Percentiles rank a stretch among this genome's conserved stretches.
These are phyloP conservation scores for Fusarium odoratissimum DNA, from an alignment of 2,329 filamentous ascomycete species.

Conservation along the genomic window DNA sequence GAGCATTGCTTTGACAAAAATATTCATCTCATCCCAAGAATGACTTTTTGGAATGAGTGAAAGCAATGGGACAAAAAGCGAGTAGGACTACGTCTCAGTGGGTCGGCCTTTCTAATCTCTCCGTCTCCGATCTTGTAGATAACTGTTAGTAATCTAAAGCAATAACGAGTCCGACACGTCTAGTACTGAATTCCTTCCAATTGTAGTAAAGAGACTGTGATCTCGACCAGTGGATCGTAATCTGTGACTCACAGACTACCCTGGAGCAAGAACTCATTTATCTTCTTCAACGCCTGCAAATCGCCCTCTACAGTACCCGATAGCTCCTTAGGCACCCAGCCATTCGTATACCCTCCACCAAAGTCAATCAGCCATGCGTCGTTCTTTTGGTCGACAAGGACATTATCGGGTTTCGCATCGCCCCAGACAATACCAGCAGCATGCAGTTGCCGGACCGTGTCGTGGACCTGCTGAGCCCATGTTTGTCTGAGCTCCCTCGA, in stretches of 20 bases:
- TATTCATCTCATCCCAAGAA: accelerated
- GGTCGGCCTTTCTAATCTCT: not conserved
- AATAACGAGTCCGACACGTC: too few relatives aligned
- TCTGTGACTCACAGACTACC: accelerated
- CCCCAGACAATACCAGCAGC: not conserved
- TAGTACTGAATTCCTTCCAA: too few relatives aligned
- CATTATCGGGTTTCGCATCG: not conserved
- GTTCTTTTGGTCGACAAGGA: not conserved
- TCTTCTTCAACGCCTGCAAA: accelerated
- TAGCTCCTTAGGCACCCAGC: not conserved
- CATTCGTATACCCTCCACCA: constrained; percentile 1
- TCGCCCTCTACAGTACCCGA: not conserved
- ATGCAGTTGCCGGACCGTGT: accelerated
- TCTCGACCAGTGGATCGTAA: not conserved
- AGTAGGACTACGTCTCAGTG: accelerated
- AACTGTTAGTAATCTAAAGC: too few relatives aligned
- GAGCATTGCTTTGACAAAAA: not conserved
- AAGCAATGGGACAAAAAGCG: accelerated
- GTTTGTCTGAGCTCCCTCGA: accelerated
- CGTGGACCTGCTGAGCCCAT: not conserved
- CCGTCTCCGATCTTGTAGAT: not conserved
- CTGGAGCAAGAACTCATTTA: accelerated
- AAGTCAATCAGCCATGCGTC: constrained; percentile 5
- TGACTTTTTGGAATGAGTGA: not conserved
- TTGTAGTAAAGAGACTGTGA: not conserved